Evolutionary conservation across 2,329 filamentous ascomycete genomes (phyloP), one percentile per base, ranked within the genome.

Genomic region (Nemania diffusa): DNA sequence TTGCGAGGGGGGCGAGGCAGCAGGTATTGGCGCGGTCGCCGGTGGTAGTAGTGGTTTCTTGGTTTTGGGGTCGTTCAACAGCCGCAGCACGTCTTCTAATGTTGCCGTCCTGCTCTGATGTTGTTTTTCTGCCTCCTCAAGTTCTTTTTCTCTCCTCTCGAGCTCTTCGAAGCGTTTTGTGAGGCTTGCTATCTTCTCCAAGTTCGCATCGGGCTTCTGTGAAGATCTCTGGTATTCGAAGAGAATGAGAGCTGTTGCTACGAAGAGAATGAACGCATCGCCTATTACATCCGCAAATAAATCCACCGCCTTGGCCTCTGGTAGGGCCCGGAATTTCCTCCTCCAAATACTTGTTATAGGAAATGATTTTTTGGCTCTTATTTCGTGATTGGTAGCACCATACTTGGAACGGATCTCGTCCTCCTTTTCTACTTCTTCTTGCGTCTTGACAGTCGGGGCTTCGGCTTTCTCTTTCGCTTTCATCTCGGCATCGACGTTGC

Each of bases 231-330:
- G 85, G 70, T 87, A 89, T 78, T 91, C 88, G 76, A 87, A 91
- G 40, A 90, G 78, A 63, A 91, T 84, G 57, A 91, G 76, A 22
- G 78, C 83, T 15, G 82, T 80, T 6, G 87, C 88, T 27, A 91
- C 87, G 5, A 83, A 74, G 22, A 91, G 81, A 67, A 91, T 90
- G 74, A 91, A 91, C 17, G 81, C 79, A 70, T 91, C 88, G 46
- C 88, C 88, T 57, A 88, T 80, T 17, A 91, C 88, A 73, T 91
- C 88, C 48, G 88, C 89, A 72, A 91, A 91, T 7, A 91, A 79
- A 73, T 90, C 88, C 11, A 91, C 88, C 8, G 88, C 88, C 78
- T 90, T 91, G 17, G 78, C 82, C 74, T 91, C 88, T 9, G 88
- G 87, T n/a, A 91, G 79, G 6, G 88, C 78, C 58, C 88, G 81